Conservation (phyloP, 164 flowering plant genomes). For the Piper longum region DNA sequence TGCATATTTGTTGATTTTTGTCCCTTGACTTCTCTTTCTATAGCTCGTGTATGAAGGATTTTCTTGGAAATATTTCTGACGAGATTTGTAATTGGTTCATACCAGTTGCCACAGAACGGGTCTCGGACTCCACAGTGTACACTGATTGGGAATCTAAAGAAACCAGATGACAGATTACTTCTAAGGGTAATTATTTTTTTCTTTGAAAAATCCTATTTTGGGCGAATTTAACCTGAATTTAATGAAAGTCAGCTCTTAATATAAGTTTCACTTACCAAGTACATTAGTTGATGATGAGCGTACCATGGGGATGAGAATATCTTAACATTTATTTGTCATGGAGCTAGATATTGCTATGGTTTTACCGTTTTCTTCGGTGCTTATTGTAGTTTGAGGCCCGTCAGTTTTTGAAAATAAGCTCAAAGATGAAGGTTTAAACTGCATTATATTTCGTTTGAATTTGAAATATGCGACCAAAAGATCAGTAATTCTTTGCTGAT, state of each 20-base stretch:
- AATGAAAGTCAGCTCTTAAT: neutral
- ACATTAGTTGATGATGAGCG: neutral
- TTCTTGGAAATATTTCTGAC: too few species aligned
- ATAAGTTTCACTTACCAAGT: too few species aligned
- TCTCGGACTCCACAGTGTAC: conserved; percentile 66
- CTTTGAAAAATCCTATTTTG: neutral
- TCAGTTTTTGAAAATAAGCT: neutral
- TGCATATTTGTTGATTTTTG: neutral
- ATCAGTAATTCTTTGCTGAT: too few species aligned
- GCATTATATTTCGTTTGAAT: too few species aligned
- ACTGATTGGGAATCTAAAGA: conserved; percentile 48
- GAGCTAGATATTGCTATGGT: neutral
- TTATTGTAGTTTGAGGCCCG: neutral
- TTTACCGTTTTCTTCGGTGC: neutral
- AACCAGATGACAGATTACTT: conserved; percentile 32
- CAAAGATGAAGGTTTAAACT: neutral
- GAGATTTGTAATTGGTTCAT: neutral
- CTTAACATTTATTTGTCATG: too few species aligned
- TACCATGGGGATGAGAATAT: neutral
- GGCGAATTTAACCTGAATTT: neutral
- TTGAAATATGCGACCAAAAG: too few species aligned
- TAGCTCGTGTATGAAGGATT: too few species aligned
- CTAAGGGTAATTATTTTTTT: conserved; percentile 28
- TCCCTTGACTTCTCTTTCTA: neutral
- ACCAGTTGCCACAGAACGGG: conserved; percentile 24